phyloP scores from a whole-genome alignment of 495 filamentous ascomycete species.

The Halenospora varia region DNA sequence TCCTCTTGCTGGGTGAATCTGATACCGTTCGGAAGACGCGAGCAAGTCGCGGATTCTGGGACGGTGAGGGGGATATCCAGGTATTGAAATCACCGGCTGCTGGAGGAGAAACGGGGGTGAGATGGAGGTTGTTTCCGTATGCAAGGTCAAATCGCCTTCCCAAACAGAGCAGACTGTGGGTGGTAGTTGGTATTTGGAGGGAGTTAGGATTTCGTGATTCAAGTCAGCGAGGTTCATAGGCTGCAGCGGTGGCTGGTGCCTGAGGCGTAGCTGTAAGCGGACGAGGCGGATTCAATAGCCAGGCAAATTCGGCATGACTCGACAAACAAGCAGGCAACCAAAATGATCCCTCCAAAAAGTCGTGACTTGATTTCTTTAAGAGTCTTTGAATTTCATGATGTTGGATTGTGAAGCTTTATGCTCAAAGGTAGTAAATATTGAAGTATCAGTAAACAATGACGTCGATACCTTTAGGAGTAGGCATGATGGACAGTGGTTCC shows the following conservation, averaged over 20 bases:
- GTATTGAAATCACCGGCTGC: background rate
- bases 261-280: background rate
- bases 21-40: constrained; percentile 7
- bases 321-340: background rate
- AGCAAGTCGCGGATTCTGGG: constrained; percentile 1
- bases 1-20: background rate
- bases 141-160: background rate
- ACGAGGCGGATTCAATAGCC: background rate
- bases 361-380: too few species aligned
- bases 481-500: too few species aligned
- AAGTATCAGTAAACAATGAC: too few species aligned
- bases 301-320: background rate
- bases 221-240: constrained; percentile 8
- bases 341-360: too few species aligned
- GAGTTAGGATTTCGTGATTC: constrained; percentile 11
- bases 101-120: background rate
- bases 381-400: background rate
- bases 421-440: too few species aligned
- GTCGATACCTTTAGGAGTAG: too few species aligned
- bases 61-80: background rate
- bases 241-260: background rate
- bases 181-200: background rate
- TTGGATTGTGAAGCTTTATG: too few species aligned
- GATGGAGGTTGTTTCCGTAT: constrained; percentile 1
- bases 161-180: background rate